These are phyloP conservation scores for Hypoxylon sp. DNA, from an alignment of 2,329 filamentous ascomycete species.

Conservation along the genomic window DNA sequence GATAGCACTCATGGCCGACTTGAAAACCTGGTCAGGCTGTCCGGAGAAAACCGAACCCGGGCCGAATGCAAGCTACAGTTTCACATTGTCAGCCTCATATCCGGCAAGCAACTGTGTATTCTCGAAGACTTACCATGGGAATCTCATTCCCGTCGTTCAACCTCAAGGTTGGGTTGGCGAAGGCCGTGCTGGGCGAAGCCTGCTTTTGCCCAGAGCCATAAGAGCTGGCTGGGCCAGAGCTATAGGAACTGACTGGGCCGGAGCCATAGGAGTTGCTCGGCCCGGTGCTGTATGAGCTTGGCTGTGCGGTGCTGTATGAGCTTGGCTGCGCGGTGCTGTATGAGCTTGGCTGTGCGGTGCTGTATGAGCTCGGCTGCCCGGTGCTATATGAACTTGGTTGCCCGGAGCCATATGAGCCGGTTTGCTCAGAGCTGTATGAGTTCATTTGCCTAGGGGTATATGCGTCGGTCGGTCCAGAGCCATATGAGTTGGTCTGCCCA, in stretches of 20 bases:
- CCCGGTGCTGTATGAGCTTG: background rate
- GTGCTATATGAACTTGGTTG: background rate
- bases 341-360: background rate
- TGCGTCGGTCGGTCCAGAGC: background rate
- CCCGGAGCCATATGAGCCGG: background rate
- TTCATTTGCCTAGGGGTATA: background rate
- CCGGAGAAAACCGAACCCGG: conserved; percentile 77
- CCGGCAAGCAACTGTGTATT: background rate
- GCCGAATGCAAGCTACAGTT: conserved; percentile 76
- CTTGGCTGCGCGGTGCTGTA: background rate
- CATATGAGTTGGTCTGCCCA: background rate
- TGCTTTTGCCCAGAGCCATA: conserved; percentile 54
- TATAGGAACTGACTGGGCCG: background rate
- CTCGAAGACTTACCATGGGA: conserved; percentile 69
- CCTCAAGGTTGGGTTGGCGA: conserved; percentile 74
- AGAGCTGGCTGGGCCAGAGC: background rate
- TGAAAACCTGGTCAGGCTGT: conserved; percentile 68
- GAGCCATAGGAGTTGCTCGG: background rate
- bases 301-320: conserved; percentile 1
- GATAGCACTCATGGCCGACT: conserved; percentile 72
- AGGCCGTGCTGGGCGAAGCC: conserved; percentile 63
- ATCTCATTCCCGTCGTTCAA: conserved; percentile 82
- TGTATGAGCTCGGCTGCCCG: background rate
- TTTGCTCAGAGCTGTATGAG: background rate
- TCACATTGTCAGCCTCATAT: conserved; percentile 20